Percentiles rank a stretch among this genome's conserved stretches.
Evolutionary conservation across 192 early-diverging fungal species (phyloP).

Genomic region (Backusella psychrophila): DNA sequence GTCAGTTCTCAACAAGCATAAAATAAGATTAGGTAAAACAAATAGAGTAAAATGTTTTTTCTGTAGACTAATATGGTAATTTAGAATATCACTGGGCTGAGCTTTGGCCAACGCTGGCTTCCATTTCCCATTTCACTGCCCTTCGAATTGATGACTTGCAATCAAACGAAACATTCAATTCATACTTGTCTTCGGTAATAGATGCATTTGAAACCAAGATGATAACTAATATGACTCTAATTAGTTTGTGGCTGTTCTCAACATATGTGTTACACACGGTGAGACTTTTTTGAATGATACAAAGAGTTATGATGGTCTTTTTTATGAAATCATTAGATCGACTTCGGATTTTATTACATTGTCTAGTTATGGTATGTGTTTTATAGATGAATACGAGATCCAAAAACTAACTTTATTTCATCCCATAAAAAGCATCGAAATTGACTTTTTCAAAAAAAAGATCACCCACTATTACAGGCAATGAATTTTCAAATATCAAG

Average conservation of each 20-base stretch:
- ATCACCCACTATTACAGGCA: background rate
- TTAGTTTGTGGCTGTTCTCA: constrained; percentile 18
- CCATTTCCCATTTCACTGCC: constrained; percentile 42
- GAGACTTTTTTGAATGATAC: constrained; percentile 51
- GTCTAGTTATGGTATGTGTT: constrained; percentile 19
- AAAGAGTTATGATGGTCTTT: constrained; percentile 46
- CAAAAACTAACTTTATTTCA: too few species aligned
- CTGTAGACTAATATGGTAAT: background rate
- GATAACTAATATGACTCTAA: background rate
- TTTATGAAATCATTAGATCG: constrained; percentile 54
- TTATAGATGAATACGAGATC: too few species aligned
- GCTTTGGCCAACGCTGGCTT: constrained; percentile 50
- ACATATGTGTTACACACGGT: constrained; percentile 46
- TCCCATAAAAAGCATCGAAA: background rate
- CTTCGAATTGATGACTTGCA: constrained; percentile 38
- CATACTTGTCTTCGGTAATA: constrained; percentile 42
- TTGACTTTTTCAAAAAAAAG: background rate
- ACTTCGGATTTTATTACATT: constrained; percentile 21
- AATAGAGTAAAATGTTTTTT: background rate
- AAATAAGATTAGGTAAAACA: constrained; percentile 31
- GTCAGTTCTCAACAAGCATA: constrained; percentile 17
- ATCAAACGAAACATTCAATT: constrained; percentile 21
- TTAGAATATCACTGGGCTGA: constrained; percentile 56
- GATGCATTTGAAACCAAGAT: background rate
- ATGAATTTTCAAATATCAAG: constrained; percentile 24